Evolutionary conservation across 371 early-diverging fungal species (phyloP).

Genomic region (Actinomortierella ambigua): DNA sequence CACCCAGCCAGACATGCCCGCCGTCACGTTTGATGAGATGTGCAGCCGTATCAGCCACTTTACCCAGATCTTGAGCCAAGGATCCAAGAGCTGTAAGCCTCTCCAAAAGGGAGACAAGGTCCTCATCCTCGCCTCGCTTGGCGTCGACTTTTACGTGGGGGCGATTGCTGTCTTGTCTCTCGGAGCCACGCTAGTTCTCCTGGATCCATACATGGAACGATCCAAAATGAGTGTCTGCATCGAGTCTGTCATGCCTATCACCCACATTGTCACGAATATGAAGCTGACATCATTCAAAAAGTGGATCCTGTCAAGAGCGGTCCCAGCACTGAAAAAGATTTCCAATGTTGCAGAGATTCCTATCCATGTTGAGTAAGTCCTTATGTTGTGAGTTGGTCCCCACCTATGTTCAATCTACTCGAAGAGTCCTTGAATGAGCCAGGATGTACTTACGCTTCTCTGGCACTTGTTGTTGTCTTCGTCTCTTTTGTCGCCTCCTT

Average conservation of each 20-base stretch:
- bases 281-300: conserved; percentile 43
- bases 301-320: conserved; percentile 41
- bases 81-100: conserved; percentile 12
- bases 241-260: conserved; percentile 41
- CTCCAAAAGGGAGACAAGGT: conserved; percentile 33
- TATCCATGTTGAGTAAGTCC: conserved; percentile 33
- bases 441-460: not conserved
- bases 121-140: conserved; percentile 35
- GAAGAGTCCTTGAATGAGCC: not conserved
- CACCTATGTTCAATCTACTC: not conserved
- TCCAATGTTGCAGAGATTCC: conserved; percentile 42
- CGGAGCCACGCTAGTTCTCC: conserved; percentile 36
- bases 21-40: conserved; percentile 43
- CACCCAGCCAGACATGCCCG: conserved; percentile 33
- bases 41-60: conserved; percentile 43
- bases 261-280: conserved; percentile 46
- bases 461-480: not conserved
- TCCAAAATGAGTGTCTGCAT: conserved; percentile 47
- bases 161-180: conserved; percentile 36
- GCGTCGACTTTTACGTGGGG: conserved; percentile 45
- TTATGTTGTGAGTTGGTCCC: no score
- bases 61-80: conserved; percentile 32
- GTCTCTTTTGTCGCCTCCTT: not conserved
- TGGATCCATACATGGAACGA: conserved; percentile 45
- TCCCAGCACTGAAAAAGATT: conserved; percentile 43